A percentile compares a stretch with the other conserved stretches of the same genome.
These are phyloP conservation scores for Fonsecaea erecta DNA, from an alignment of 2,329 filamentous ascomycete species.

Conservation along the genomic window DNA sequence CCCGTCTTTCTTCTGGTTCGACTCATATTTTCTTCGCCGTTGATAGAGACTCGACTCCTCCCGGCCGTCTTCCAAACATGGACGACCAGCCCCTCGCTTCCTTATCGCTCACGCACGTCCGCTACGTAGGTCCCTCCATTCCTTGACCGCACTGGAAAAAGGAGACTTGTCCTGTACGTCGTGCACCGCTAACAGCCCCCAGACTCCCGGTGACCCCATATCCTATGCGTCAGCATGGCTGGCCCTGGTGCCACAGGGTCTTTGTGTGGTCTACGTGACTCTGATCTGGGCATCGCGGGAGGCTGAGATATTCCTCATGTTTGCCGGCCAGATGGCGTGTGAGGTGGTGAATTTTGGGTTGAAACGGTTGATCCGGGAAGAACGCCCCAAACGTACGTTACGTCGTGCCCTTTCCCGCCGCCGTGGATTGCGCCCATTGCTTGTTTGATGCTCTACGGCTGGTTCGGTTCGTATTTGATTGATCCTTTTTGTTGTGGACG, in stretches of 20 bases:
- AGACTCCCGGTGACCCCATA: conserved; percentile 84
- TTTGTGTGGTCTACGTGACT: conserved; percentile 87
- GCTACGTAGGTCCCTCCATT: conserved; percentile 70
- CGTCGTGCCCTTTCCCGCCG: neutral
- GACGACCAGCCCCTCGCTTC: conserved; percentile 71
- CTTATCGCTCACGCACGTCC: conserved; percentile 91
- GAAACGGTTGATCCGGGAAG: conserved; percentile 90
- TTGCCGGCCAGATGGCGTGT: conserved; percentile 86
- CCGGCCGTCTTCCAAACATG: conserved; percentile 13
- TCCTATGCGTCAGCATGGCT: conserved; percentile 93
- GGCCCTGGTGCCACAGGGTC: conserved; percentile 87
- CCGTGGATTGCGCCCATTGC: neutral
- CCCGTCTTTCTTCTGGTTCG: neutral
- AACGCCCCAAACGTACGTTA: conserved; percentile 75
- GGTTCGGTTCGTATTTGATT: conserved; percentile 1
- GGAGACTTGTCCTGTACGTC: neutral
- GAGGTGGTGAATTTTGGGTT: conserved; percentile 88
- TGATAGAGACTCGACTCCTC: neutral
- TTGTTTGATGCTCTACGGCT: neutral
- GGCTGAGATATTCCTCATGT: conserved; percentile 85
- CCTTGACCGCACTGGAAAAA: neutral
- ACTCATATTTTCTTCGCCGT: neutral
- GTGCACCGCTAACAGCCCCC: conserved; percentile 17
- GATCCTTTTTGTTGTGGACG: conserved; percentile 3
- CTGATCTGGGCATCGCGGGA: conserved; percentile 91